Conservation (phyloP, 352 stramenopile species). For the Aphanomyces astaci region DNA sequence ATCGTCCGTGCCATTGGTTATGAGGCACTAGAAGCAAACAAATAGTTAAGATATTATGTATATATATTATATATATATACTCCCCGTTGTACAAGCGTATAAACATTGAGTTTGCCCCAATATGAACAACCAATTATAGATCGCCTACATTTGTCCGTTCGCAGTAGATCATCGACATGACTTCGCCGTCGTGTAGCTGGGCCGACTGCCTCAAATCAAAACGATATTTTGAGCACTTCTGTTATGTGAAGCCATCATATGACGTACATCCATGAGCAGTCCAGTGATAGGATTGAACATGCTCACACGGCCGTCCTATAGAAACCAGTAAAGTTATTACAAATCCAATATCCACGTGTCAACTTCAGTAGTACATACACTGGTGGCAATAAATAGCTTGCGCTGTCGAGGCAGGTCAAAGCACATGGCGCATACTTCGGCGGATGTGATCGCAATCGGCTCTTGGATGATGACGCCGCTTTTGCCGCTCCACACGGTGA, state of each 20-base stretch:
- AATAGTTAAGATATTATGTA: background rate
- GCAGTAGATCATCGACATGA: constrained; percentile 57
- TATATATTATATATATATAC: background rate
- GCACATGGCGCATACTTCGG: constrained; percentile 47
- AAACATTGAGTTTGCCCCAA: too few relatives aligned
- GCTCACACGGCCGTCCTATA: constrained; percentile 48
- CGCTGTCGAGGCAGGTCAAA: constrained; percentile 55
- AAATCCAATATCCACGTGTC: too few relatives aligned
- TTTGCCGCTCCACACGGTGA: constrained; percentile 64
- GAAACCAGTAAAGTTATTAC: background rate
- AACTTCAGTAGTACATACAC: constrained; percentile 26
- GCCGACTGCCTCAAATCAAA: constrained; percentile 31
- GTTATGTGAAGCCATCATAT: background rate
- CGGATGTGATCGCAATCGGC: constrained; percentile 36
- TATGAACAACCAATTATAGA: too few relatives aligned
- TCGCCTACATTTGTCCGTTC: constrained; percentile 43
- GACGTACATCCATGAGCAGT: constrained; percentile 37
- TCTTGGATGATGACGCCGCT: constrained; percentile 51
- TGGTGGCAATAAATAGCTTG: constrained; percentile 63
- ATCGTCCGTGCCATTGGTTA: constrained; percentile 54
- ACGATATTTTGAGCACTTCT: too few relatives aligned
- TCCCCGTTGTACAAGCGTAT: background rate
- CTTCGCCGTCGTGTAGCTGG: constrained; percentile 42
- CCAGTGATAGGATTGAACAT: constrained; percentile 67
- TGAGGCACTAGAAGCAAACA: constrained; percentile 36